Conservation (phyloP, 2,329 filamentous ascomycete genomes). For the Pseudogymnoascus sp. region DNA sequence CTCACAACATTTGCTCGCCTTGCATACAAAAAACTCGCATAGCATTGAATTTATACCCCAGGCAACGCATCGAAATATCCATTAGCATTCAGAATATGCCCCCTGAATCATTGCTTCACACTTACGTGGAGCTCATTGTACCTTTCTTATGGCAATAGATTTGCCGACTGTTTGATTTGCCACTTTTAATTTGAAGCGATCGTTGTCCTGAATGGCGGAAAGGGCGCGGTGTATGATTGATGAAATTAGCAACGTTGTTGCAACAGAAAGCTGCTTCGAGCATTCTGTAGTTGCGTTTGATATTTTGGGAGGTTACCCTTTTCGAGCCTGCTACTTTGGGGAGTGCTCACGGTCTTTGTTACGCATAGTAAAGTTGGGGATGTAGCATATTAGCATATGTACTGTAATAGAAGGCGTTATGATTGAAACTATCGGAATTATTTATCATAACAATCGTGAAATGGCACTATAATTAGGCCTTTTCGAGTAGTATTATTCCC, state of each 20-base stretch:
- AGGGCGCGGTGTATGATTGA: neutral
- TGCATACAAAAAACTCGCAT: slow-evolving; percentile 1
- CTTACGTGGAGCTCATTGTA: neutral
- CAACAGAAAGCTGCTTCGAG: slow-evolving; percentile 3
- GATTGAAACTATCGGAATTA: neutral
- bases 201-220: neutral
- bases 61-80: slow-evolving; percentile 1
- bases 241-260: slow-evolving; percentile 1
- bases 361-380: slow-evolving; percentile 6
- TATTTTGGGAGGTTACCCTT: neutral
- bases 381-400: slow-evolving; percentile 7
- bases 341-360: slow-evolving; percentile 1
- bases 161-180: slow-evolving; percentile 1
- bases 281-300: neutral
- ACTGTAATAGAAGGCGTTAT: slow-evolving; percentile 6
- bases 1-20: neutral
- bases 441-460: neutral
- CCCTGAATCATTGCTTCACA: neutral
- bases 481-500: neutral
- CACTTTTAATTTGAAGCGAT: slow-evolving; percentile 6
- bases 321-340: neutral
- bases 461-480: neutral
- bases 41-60: slow-evolving; percentile 4
- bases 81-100: neutral
- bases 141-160: slow-evolving; percentile 7